A percentile compares a stretch with the other conserved stretches of the same genome.
phyloP scores from a whole-genome alignment of 352 stramenopile species.

The Phytopythium sindhum region DNA sequence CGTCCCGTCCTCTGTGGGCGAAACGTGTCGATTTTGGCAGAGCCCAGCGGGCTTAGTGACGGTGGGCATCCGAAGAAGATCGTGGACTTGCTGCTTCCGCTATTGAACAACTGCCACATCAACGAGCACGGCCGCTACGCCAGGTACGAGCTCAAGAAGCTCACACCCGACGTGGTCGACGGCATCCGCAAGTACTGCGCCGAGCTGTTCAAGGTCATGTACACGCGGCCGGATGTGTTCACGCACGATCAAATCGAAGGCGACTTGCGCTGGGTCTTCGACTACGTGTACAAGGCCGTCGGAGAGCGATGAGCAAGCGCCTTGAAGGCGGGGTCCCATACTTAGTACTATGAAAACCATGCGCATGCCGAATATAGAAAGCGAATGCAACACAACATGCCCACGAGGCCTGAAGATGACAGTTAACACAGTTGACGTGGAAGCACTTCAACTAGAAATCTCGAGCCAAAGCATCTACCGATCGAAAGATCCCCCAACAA shows the following conservation, averaged over 20 bases:
- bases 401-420: no score
- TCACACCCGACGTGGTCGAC: neutral
- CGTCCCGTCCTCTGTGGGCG: neutral
- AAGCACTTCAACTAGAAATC: no score
- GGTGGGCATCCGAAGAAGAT: neutral
- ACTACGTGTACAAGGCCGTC: neutral
- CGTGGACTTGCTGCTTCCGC: neutral
- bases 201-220: constrained; percentile 4
- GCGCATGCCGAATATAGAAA: no score
- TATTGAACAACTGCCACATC: neutral
- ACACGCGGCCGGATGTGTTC: constrained; percentile 4
- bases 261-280: neutral
- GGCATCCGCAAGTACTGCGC: neutral
- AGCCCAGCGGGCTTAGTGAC: neutral
- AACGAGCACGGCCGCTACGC: neutral
- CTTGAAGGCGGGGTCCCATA: no score
- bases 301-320: no score
- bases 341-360: no score
- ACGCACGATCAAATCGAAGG: neutral
- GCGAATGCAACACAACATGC: no score
- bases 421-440: no score
- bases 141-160: neutral
- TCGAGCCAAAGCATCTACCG: no score
- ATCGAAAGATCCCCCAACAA: no score
- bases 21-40: neutral